These are phyloP conservation scores for Penicillium freii DNA, from an alignment of 2,329 filamentous ascomycete species.

Conservation along the genomic window DNA sequence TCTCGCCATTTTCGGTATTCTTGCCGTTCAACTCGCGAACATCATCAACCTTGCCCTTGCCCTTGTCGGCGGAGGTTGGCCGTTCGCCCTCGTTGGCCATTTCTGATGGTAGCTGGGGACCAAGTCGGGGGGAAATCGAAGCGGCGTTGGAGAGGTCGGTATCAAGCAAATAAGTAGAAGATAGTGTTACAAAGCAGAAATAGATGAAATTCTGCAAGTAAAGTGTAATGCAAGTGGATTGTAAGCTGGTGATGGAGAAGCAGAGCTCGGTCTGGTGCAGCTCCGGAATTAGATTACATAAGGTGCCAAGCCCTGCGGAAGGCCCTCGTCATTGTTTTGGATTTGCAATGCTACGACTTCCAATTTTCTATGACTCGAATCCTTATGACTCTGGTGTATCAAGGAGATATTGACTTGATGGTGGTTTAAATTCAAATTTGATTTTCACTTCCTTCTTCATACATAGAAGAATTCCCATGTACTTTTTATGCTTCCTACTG, in stretches of 20 bases:
- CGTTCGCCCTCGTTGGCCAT: slow-evolving; percentile 95
- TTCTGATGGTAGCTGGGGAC: slow-evolving; percentile 40
- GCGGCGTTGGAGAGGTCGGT: slow-evolving; percentile 4
- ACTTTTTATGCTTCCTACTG: not conserved
- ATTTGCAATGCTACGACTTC: slow-evolving; percentile 2
- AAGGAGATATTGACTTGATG: too few relatives aligned
- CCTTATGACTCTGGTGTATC: not conserved
- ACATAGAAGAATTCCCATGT: not conserved
- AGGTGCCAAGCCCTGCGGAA: slow-evolving; percentile 17
- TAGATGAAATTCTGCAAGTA: slow-evolving; percentile 19
- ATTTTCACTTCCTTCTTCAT: too few relatives aligned
- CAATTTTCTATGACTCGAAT: not conserved
- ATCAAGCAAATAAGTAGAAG: slow-evolving; percentile 2
- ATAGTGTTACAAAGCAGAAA: slow-evolving; percentile 14
- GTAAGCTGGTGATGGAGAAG: slow-evolving; percentile 28
- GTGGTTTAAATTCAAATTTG: not conserved
- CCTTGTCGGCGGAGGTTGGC: slow-evolving; percentile 83
- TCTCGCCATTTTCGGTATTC: slow-evolving; percentile 63
- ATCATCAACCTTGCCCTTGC: slow-evolving; percentile 85
- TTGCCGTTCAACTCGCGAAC: slow-evolving; percentile 61
- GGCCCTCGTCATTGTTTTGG: slow-evolving; percentile 24
- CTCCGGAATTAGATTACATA: slow-evolving; percentile 23
- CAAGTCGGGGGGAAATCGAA: slow-evolving; percentile 20
- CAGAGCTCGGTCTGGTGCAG: slow-evolving; percentile 29
- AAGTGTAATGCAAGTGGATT: slow-evolving; percentile 22